Evolutionary conservation across 768 basidiomycete species (phyloP).

Genomic region (Mycena vitilis): DNA sequence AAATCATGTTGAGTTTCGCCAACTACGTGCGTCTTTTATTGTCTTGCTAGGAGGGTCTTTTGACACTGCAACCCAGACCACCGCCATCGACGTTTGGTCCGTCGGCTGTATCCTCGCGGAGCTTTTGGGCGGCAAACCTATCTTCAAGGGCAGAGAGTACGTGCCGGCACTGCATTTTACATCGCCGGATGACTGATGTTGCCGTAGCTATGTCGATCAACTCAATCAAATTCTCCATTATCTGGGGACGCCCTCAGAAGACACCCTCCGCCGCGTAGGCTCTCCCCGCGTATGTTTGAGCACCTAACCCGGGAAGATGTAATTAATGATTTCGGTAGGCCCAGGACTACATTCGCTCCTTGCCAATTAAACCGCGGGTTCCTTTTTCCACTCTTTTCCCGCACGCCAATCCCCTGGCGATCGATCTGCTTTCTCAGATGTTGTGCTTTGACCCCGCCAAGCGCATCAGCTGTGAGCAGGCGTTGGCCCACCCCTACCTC

Average conservation of each 20-base stretch:
- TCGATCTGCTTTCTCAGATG: slow-evolving; percentile 92
- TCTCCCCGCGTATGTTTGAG: slow-evolving; percentile 84
- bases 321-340: slow-evolving; percentile 61
- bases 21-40: slow-evolving; percentile 76
- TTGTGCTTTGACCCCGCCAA: slow-evolving; percentile 97
- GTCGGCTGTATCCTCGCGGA: slow-evolving; percentile 97
- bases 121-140: slow-evolving; percentile 91
- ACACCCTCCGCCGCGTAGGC: slow-evolving; percentile 95
- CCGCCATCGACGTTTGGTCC: slow-evolving; percentile 96
- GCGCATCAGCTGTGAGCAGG: slow-evolving; percentile 96
- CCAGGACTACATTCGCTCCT: slow-evolving; percentile 97
- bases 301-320: not conserved
- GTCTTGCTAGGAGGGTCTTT: slow-evolving; percentile 1
- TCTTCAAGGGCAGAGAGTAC: slow-evolving; percentile 97
- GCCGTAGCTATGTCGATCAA: slow-evolving; percentile 92
- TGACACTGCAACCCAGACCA: slow-evolving; percentile 64
- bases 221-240: slow-evolving; percentile 98
- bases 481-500: slow-evolving; percentile 93
- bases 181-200: slow-evolving; percentile 20
- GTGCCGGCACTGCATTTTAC: slow-evolving; percentile 43
- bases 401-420: slow-evolving; percentile 91
- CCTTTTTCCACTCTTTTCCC: slow-evolving; percentile 94
- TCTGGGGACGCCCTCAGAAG: slow-evolving; percentile 97
- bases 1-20: slow-evolving; percentile 98
- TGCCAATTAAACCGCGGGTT: slow-evolving; percentile 96